Evolutionary conservation across 176 grass and related monocot genomes (phyloP).

Genomic region (Alopecurus myosuroides): DNA sequence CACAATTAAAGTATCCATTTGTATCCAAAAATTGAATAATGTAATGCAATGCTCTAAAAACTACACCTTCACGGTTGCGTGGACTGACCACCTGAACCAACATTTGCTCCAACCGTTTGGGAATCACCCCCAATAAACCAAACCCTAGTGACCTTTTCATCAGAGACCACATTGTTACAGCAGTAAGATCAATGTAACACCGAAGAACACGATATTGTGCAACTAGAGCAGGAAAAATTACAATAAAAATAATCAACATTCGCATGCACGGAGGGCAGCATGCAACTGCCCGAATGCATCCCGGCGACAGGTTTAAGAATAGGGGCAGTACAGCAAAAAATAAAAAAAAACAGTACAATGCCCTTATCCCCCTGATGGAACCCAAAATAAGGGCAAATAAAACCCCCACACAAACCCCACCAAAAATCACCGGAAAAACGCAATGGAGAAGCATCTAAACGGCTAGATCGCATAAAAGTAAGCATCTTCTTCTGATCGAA

Average conservation of each 20-base stretch:
- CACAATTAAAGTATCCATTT: neutral
- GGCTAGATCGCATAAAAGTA: neutral
- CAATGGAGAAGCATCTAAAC: neutral
- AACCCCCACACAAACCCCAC: slow-evolving; percentile 14
- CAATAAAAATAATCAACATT: neutral
- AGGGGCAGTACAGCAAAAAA: neutral
- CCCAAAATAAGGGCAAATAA: neutral
- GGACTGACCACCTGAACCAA: neutral
- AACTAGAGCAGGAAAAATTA: neutral
- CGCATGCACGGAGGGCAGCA: neutral
- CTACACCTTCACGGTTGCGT: neutral
- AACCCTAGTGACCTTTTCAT: neutral
- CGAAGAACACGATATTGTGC: neutral
- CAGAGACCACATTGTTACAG: neutral
- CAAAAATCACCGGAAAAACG: neutral
- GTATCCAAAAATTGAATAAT: neutral
- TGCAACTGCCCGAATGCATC: neutral
- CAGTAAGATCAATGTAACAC: neutral
- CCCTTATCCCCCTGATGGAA: neutral
- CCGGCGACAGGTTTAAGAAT: neutral
- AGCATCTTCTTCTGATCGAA: neutral
- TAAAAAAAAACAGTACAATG: too few species aligned
- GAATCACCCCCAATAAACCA: slow-evolving; percentile 5
- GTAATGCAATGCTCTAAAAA: neutral
- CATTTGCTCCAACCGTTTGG: neutral